Base-by-base conservation (phyloP, 148 eudicot genomes). In the Rhododendron molle region DNA sequence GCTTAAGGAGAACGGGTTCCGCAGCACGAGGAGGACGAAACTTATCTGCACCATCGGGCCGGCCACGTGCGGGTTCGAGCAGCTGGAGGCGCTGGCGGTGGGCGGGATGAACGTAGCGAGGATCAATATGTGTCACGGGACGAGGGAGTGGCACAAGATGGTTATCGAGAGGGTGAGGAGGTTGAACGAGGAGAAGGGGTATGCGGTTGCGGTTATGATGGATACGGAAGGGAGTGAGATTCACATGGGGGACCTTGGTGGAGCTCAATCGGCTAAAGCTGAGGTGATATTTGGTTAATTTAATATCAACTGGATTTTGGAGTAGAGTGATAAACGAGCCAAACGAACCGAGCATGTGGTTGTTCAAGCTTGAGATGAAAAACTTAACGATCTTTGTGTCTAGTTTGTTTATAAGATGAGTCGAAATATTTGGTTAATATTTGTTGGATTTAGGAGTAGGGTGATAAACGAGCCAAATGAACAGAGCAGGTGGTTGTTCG, bases 201-300 rank as follows among this genome's bases (percentile, higher is more conserved):
- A 83, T 77, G 99, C 99, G 18, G 99, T 96, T 58, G 99, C 98
- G 0, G 90, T 96, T 65, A 96, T 96, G 98, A 95, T 96, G 98
- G 99, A 96, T 84, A 96, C 99, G 78, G 98, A 96, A 85, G 99
- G 99, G 78, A 96, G 99, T 87, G 99, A 96, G 93, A 95, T 96
- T 92, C 99, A 96, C 76, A 96, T 96, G 99, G 99, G 99, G 14
- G 99, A 96, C 87, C 97, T 96, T 65, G 97, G 98, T 83, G 99
- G 99, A 28, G 91, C 94, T 65, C 86, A 92, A 0, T 93, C 99
- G 20, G 95, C 90, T 8, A 96, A 95, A 87, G 96, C 99, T 69
- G 98, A 95, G 99, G 98, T 95, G 90, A 49, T 32, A 4, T 15
- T 54, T 54, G 3, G 18, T 16, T 16, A 20, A 15, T 54, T 54